Evolutionary conservation across 176 grass and related monocot species (phyloP).

Genomic region (Alloteropsis semialata): DNA sequence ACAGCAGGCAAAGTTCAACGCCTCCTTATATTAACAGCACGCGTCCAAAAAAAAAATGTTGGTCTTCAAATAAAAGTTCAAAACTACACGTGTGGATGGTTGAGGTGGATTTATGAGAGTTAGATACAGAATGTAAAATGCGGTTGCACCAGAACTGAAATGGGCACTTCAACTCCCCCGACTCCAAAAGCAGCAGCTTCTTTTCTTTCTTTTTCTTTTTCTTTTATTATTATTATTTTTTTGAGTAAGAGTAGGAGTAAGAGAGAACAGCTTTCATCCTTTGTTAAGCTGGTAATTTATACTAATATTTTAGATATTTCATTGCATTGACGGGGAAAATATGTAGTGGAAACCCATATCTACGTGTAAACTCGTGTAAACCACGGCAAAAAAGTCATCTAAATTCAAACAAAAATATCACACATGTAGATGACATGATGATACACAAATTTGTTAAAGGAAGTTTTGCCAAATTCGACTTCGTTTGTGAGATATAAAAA

Average conservation of each 20-base stretch:
- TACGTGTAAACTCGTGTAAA: too few relatives aligned
- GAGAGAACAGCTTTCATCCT: background rate
- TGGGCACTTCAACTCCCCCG: conserved; percentile 30
- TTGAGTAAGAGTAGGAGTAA: conserved; percentile 55
- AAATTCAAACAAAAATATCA: too few relatives aligned
- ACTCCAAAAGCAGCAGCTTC: background rate
- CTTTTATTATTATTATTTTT: too few relatives aligned
- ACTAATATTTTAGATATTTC: background rate
- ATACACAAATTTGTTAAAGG: too few relatives aligned
- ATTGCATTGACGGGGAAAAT: background rate
- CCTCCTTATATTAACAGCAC: too few relatives aligned
- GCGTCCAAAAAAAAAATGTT: background rate
- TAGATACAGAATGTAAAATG: background rate
- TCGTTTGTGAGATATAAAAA: too few relatives aligned
- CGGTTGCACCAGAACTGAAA: conserved; percentile 31
- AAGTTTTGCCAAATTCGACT: too few relatives aligned
- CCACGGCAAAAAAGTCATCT: too few relatives aligned
- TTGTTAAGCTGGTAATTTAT: background rate
- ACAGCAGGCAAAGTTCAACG: too few relatives aligned
- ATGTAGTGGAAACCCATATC: too few relatives aligned
- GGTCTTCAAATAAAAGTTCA: background rate
- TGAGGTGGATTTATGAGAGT: background rate
- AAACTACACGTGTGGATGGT: background rate
- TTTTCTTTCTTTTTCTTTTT: too few relatives aligned
- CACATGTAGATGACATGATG: too few relatives aligned